These are phyloP conservation scores for Casuarina cunninghamiana DNA, from an alignment of 306 rosid species.

Conservation along the genomic window DNA sequence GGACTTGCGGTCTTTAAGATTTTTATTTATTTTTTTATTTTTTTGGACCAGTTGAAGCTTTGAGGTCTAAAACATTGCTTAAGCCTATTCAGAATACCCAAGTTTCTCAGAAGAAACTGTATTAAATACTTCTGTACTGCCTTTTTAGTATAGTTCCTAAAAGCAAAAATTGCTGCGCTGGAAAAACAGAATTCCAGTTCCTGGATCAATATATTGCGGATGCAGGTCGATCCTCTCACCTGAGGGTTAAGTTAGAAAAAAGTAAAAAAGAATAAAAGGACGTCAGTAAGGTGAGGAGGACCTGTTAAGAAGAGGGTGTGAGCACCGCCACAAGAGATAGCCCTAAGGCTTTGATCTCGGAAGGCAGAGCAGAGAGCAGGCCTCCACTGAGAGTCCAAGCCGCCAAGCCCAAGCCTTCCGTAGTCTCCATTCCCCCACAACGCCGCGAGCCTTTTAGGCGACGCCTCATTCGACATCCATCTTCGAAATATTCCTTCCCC, in stretches of 20 bases:
- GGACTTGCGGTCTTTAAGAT: too few relatives aligned
- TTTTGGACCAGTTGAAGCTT: too few relatives aligned
- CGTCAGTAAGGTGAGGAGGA: constrained; percentile 4
- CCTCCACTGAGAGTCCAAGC: constrained; percentile 75
- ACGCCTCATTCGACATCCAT: constrained; percentile 36
- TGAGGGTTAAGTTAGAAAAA: too few relatives aligned
- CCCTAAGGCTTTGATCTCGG: constrained; percentile 38
- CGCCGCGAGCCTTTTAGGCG: constrained; percentile 60
- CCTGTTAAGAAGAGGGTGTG: constrained; percentile 93
- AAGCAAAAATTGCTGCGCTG: too few relatives aligned
- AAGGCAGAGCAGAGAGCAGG: constrained; percentile 63
- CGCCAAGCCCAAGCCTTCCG: constrained; percentile 81
- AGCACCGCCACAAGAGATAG: constrained; percentile 95
- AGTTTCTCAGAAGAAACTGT: neutral
- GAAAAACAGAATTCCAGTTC: too few relatives aligned
- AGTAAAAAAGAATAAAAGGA: neutral
- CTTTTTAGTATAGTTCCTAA: too few relatives aligned
- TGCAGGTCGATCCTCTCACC: too few relatives aligned
- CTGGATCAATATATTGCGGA: too few relatives aligned
- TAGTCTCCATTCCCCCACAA: constrained; percentile 91
- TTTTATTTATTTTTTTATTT: too few relatives aligned
- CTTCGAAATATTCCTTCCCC: constrained; percentile 32
- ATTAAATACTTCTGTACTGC: too few relatives aligned
- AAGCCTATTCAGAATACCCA: neutral
- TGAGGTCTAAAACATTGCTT: neutral